Conservation (phyloP, 192 early-diverging fungal genomes). For the Allomyces javanicus region DNA sequence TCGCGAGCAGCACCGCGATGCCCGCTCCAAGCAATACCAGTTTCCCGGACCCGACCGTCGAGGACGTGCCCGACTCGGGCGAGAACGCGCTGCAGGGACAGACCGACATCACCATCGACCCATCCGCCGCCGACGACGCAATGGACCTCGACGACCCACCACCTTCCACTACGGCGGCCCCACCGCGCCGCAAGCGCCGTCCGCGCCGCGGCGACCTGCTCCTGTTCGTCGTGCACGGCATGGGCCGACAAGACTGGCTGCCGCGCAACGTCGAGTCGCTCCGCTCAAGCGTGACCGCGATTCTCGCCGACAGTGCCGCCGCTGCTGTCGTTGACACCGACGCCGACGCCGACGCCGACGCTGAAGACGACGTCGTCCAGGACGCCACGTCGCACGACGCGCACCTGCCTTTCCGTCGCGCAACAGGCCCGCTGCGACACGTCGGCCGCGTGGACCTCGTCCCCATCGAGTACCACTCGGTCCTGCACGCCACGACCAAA, state of each 20-base stretch:
- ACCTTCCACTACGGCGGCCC: no score
- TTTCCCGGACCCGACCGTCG: no score
- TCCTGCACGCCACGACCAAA: background rate
- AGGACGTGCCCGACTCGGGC: no score
- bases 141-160: no score
- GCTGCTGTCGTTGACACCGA: no score
- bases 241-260: background rate
- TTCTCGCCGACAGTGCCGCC: background rate
- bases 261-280: background rate
- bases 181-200: background rate
- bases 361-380: background rate
- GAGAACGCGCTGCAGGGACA: no score
- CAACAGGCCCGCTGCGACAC: no score
- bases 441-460: background rate
- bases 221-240: background rate
- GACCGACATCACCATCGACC: no score
- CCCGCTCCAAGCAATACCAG: no score
- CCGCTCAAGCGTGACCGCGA: background rate
- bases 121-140: no score
- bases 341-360: no score
- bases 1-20: no score
- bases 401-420: background rate
- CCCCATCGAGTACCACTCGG: background rate
- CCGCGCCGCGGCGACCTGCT: background rate
- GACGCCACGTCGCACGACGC: background rate